These are phyloP conservation scores for Podospora pseudocomata DNA, from an alignment of 495 filamentous ascomycete species.

Conservation along the genomic window DNA sequence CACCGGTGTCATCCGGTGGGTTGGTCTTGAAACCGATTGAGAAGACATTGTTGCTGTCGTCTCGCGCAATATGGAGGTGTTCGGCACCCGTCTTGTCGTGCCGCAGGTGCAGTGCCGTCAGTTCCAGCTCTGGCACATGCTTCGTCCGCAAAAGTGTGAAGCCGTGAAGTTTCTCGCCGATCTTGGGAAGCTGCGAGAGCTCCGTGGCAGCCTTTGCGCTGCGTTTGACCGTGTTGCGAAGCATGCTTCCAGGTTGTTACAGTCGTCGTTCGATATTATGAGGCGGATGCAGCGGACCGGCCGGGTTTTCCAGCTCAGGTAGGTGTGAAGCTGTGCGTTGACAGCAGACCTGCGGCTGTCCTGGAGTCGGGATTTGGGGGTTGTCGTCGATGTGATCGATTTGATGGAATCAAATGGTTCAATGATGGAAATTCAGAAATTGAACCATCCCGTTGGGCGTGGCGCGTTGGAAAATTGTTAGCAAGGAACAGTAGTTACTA, in stretches of 20 bases:
- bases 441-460: neutral
- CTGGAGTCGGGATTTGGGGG: neutral
- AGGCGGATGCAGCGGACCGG: neutral
- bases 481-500: neutral
- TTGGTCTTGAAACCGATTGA: conserved; percentile 99
- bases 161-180: conserved; percentile 83
- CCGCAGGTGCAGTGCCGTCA: conserved; percentile 82
- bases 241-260: conserved; percentile 35
- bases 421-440: neutral
- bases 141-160: conserved; percentile 87
- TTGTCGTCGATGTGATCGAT: neutral
- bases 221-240: conserved; percentile 47
- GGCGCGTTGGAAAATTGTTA: neutral
- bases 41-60: conserved; percentile 99
- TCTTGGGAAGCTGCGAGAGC: conserved; percentile 64
- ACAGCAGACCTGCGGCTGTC: conserved; percentile 11
- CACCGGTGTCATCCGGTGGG: conserved; percentile 90
- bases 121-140: conserved; percentile 87
- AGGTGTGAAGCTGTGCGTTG: neutral
- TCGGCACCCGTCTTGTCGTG: conserved; percentile 94
- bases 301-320: neutral
- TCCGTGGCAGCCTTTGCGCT: conserved; percentile 64
- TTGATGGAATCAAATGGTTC: neutral
- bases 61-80: conserved; percentile 88
- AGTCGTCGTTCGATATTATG: conserved; percentile 1